A percentile compares a stretch with the other conserved stretches of the same genome.
phyloP scores from a whole-genome alignment of 1,284 basidiomycete genomes.

The Fomitopsis schrenkii region DNA sequence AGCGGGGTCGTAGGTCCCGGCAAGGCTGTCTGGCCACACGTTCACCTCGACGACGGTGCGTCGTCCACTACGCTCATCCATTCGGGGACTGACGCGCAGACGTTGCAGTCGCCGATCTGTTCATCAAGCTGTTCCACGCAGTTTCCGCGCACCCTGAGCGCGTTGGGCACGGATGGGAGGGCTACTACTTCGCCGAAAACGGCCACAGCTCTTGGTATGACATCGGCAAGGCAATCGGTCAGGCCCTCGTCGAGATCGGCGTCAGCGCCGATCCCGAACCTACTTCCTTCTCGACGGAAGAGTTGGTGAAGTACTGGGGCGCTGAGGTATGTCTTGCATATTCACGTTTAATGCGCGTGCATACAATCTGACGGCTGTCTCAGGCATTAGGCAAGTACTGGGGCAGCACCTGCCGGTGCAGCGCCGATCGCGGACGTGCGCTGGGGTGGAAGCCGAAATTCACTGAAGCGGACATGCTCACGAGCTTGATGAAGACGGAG shows the following conservation, averaged over 20 bases:
- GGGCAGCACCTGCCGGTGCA: slow-evolving; percentile 35
- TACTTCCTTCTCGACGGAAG: slow-evolving; percentile 26
- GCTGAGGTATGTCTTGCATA: slow-evolving; percentile 5
- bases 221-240: slow-evolving; percentile 33
- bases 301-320: slow-evolving; percentile 22
- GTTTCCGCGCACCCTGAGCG: slow-evolving; percentile 5
- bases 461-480: slow-evolving; percentile 29
- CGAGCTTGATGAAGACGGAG: slow-evolving; percentile 23
- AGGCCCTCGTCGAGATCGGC: slow-evolving; percentile 28
- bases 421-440: slow-evolving; percentile 33
- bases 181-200: slow-evolving; percentile 44
- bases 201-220: slow-evolving; percentile 36
- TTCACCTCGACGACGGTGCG: slow-evolving; percentile 41
- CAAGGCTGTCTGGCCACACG: slow-evolving; percentile 40
- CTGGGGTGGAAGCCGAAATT: slow-evolving; percentile 37
- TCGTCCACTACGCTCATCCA: background rate
- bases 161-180: slow-evolving; percentile 36
- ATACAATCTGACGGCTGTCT: no score
- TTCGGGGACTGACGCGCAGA: background rate
- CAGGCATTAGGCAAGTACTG: no score
- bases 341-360: no score
- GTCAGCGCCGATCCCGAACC: slow-evolving; percentile 21
- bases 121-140: slow-evolving; percentile 16
- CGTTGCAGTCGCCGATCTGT: slow-evolving; percentile 17
- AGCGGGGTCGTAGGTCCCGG: slow-evolving; percentile 26